Base-by-base conservation (phyloP, 495 filamentous ascomycete species). In the Aspergillus mulundensis region DNA sequence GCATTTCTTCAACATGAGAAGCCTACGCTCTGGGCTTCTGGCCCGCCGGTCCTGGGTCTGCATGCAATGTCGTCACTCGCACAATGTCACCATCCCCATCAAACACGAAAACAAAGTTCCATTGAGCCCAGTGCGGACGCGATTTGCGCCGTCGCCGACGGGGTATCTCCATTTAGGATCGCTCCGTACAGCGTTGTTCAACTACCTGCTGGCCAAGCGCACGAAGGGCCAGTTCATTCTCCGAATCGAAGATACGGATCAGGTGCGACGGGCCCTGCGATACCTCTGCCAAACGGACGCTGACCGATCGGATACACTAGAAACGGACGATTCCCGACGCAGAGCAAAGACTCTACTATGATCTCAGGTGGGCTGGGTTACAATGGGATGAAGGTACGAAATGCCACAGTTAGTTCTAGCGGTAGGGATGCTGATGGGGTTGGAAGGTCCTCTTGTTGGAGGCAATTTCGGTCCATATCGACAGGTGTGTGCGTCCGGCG, bases 121-220 rank as follows among this genome's bases (percentile, higher is more conserved):
- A 45, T 69, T 78, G 7, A 66, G 61, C 0, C 91, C 94, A 42
- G 91, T 88, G 24, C 81, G 94, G 54, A 97, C 94, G 21, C 87
- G 94, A 43, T 98, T 98, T 72, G 94, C 94, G 1, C 94, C 94
- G 15, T 97, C 93, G 3, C 94, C 94, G 2, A 98, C 94, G 7
- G 94, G 94, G 16, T 89, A 90, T 68, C 78, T 97, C 16, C 94
- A 98, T 71, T 80, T 98, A 32, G 94, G 94, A 30, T 94, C 90
- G 10, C 69, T 98, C 48, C 79, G 94, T 56, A 98, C 94, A 1
- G 95, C 95, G 0, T 68, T 98, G 18, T 97, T 86, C 78, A 97
- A 94, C 66, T 97, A 91, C 57, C 76, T 98, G 1, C 78, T 93
- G 28, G 94, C 94, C 12, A 91, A 85, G 67, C 80, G 84, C 8